phyloP scores from a whole-genome alignment of 2,329 filamentous ascomycete genomes.

The Ilyonectria robusta region DNA sequence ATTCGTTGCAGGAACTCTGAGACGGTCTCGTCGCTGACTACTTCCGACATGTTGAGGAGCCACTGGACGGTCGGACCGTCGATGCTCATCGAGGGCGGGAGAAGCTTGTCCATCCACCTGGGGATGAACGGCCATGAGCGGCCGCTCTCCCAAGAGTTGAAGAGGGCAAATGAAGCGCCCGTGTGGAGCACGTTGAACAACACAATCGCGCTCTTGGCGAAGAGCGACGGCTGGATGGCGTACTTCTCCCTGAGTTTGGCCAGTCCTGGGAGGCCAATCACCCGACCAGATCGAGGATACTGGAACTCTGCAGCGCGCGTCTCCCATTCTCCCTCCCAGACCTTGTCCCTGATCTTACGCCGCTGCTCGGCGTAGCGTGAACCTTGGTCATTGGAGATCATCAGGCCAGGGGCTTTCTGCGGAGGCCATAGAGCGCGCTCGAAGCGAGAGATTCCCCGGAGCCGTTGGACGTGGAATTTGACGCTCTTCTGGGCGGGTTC shows the following conservation, averaged over 20 bases:
- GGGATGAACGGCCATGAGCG: constrained; percentile 57
- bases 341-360: constrained; percentile 31
- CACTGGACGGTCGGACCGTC: constrained; percentile 56
- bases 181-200: constrained; percentile 55
- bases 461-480: constrained; percentile 48
- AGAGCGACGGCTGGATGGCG: constrained; percentile 46
- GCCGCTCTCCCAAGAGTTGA: constrained; percentile 53
- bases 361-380: constrained; percentile 42
- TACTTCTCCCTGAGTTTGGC: constrained; percentile 38
- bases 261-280: constrained; percentile 48
- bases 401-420: constrained; percentile 52
- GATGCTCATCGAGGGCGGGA: constrained; percentile 55
- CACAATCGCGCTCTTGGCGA: constrained; percentile 51
- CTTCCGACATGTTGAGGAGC: constrained; percentile 53
- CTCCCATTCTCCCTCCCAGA: constrained; percentile 53
- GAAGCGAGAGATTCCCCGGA: constrained; percentile 55
- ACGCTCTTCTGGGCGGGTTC: constrained; percentile 47
- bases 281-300: constrained; percentile 50
- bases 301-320: constrained; percentile 41
- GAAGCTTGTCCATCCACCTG: constrained; percentile 51
- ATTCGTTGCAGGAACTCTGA: constrained; percentile 48
- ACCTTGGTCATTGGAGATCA: constrained; percentile 50
- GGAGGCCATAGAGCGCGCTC: constrained; percentile 51
- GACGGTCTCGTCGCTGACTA: constrained; percentile 44
- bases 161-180: constrained; percentile 49